phyloP scores from a whole-genome alignment of 129 eudicot genomes.

The Helichrysum umbraculigerum region DNA sequence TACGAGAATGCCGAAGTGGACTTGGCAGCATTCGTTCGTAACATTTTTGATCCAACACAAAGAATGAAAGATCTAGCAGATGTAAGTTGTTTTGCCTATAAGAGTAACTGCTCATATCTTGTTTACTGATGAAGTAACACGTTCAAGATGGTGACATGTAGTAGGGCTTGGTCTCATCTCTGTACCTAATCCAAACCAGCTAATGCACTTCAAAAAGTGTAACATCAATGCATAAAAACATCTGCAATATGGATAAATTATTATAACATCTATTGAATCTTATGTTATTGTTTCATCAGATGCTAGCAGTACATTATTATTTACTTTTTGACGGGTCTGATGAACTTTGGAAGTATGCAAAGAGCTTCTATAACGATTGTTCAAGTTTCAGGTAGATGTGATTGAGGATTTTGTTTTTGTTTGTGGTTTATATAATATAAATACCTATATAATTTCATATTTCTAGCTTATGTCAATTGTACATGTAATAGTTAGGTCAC shows the following conservation, averaged over 20 bases:
- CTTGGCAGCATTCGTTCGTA: conserved; percentile 75
- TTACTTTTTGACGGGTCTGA: conserved; percentile 89
- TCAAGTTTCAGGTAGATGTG: conserved; percentile 72
- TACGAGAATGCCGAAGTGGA: conserved; percentile 57
- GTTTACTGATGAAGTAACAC: conserved; percentile 4
- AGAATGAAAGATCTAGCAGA: conserved; percentile 96
- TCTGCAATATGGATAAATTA: background rate
- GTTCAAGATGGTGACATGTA: background rate
- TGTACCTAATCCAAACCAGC: background rate
- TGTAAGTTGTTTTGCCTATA: conserved; percentile 52
- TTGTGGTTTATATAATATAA: background rate
- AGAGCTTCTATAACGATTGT: conserved; percentile 59
- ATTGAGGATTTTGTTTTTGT: conserved; percentile 1
- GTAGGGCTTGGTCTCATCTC: too few relatives aligned
- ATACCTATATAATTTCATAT: background rate
- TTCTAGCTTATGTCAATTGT: conserved; percentile 2
- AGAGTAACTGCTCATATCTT: conserved; percentile 9
- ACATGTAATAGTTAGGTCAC: conserved; percentile 1
- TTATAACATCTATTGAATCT: background rate
- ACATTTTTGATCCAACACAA: conserved; percentile 85
- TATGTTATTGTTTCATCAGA: conserved; percentile 53
- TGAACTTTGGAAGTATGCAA: conserved; percentile 86
- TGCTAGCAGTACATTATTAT: conserved; percentile 96
- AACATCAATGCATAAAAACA: background rate
- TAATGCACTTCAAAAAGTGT: conserved; percentile 10